These are phyloP conservation scores for Agrocybe praecox DNA, from an alignment of 768 basidiomycete species.

Conservation along the genomic window DNA sequence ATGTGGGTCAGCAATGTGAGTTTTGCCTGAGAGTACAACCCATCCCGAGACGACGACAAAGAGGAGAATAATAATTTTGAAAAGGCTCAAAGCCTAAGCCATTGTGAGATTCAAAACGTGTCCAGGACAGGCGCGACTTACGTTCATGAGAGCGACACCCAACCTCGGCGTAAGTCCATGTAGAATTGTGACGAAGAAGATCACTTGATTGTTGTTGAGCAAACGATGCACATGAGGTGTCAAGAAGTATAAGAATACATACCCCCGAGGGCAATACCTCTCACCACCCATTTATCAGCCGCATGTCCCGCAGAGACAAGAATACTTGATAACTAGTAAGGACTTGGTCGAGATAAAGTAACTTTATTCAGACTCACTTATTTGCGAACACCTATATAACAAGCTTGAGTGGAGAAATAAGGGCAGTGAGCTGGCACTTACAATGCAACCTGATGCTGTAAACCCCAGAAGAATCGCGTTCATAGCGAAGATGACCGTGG, in stretches of 20 bases:
- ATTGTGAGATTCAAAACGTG: neutral
- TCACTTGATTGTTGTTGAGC: constrained; percentile 33
- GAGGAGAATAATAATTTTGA: constrained; percentile 57
- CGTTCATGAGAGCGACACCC: constrained; percentile 60
- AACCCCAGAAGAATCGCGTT: constrained; percentile 47
- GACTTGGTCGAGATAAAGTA: neutral
- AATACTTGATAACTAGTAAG: constrained; percentile 35
- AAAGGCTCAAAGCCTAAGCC: constrained; percentile 48
- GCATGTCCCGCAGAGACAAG: constrained; percentile 44
- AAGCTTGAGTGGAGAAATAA: neutral
- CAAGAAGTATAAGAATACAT: neutral
- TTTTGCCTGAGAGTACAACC: constrained; percentile 57
- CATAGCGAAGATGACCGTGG: constrained; percentile 48
- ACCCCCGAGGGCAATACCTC: constrained; percentile 64
- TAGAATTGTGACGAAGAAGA: constrained; percentile 49
- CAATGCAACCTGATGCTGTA: constrained; percentile 47
- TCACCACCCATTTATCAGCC: constrained; percentile 48
- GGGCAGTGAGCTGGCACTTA: constrained; percentile 24
- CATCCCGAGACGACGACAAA: constrained; percentile 59
- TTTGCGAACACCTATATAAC: constrained; percentile 30
- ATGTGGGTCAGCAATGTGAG: constrained; percentile 50
- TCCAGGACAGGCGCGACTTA: constrained; percentile 16
- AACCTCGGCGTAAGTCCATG: constrained; percentile 53
- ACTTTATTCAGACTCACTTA: constrained; percentile 19
- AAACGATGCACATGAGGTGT: neutral